These are phyloP conservation scores for Podospora pseudocomata DNA, from an alignment of 495 filamentous ascomycete genomes.

Conservation along the genomic window DNA sequence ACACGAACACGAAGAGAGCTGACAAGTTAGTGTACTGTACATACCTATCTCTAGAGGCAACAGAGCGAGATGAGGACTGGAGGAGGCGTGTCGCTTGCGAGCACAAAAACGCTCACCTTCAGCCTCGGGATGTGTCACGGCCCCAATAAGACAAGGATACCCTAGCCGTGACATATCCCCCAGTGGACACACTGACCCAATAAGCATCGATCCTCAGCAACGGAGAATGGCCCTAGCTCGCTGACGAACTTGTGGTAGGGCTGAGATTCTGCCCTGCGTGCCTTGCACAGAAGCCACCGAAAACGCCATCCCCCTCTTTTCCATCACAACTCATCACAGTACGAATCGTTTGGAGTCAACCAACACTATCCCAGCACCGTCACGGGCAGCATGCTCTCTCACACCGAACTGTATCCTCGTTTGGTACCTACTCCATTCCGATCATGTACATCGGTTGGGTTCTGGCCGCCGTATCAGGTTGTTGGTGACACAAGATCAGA, in stretches of 20 bases:
- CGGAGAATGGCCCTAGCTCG: not conserved
- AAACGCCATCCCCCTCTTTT: not conserved
- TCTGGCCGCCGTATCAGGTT: not conserved
- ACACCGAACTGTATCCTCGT: not conserved
- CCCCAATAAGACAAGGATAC: not conserved
- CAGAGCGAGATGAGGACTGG: not conserved
- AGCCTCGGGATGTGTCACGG: not conserved
- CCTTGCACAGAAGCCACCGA: not conserved
- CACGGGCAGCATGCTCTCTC: not conserved
- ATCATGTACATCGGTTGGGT: not conserved
- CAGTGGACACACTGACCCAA: not conserved
- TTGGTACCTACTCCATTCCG: not conserved
- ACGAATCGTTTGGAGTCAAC: not conserved
- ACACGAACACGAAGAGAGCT: too few species aligned
- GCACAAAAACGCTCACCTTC: not conserved
- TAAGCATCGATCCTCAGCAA: not conserved
- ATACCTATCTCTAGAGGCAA: not conserved
- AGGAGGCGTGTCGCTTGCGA: not conserved
- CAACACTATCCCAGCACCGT: not conserved
- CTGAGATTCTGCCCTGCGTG: constrained; percentile 9
- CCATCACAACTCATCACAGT: not conserved
- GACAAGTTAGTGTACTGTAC: too few species aligned
- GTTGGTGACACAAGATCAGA: constrained; percentile 2
- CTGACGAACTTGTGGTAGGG: not conserved
- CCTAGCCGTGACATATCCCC: not conserved